Base-by-base conservation (phyloP, 2,329 filamentous ascomycete genomes). In the Berkeleyomyces rouxiae region DNA sequence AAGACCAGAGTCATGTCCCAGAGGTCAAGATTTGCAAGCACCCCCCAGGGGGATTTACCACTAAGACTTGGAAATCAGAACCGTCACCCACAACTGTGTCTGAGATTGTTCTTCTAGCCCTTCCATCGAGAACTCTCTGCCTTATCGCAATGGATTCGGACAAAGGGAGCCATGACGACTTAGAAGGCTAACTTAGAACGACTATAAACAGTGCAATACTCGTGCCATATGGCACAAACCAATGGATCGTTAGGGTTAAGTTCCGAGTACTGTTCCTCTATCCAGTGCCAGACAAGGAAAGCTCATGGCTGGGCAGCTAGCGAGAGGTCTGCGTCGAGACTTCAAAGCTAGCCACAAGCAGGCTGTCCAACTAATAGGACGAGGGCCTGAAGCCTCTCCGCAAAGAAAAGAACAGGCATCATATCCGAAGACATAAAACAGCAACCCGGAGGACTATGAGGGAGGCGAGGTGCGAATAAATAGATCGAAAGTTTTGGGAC, bases 161-260 rank as follows among this genome's bases (percentile, higher is more conserved):
- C 63, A 70, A 67, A 65, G 67, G 65, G 64, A 61, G 66, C 67
- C 69, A 67, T 55, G 67, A 62, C 66, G 74, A 70, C 11, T 60
- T 90, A 90, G 72, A 91, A 83, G 79, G 79, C 47, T 39, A 59
- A 13, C 59, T 61, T 77, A 77, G 76, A 75, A 80, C 84, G 84
- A 86, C 85, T 59, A 60, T 61, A 81, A 43, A 43, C 76, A 79
- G 78, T 82, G 83, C 83, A 87, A 90, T 70, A 80, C 87, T 88
- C 7, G 55, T 49, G 36, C 31, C 51, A 39, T 23, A 23, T 66
- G 68, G 51, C 23, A 37, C 47, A 72, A 81, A 83, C 88, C 87
- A 87, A 83, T 77, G 74, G 72, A 77, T 51, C 47, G 63, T 65
- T 96, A 96, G 91, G 91, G 91, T 95, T 96, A 95, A 91, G 88